Evolutionary conservation across 352 stramenopile species (phyloP), one percentile per base, ranked within the genome.

Genomic region (Phytophthora sp.): DNA sequence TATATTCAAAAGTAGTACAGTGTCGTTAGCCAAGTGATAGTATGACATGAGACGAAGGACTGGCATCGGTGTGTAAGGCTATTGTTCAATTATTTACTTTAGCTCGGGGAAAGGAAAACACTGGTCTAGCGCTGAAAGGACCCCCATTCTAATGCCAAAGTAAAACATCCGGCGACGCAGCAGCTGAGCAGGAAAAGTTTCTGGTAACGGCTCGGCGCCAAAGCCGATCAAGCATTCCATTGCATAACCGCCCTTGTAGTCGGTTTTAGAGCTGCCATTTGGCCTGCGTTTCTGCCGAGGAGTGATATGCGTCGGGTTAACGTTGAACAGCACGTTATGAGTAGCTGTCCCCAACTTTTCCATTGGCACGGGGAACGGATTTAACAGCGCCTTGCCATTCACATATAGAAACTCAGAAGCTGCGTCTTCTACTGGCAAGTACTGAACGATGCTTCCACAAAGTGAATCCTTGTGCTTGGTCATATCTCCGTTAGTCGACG

Each of bases 181-280:
- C 31, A 80, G 34, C 26, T 54, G 37, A 11, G 45, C 6, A 24
- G 62, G 53, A 18, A 80, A 80, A 12, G 51, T 46, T 12, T 41
- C 13, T 1, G 72, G 72, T 11, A 80, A 44, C 31, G 34, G 20
- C 23, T 37, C 43, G 11, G 64, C 52, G 1, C 72, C 67, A 35
- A 80, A 54, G 11, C 57, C 48, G 48, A 72, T 41, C 31, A 80
- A 54, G 27, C 72, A 80, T 45, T 77, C 68, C 34, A 76, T 34
- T 1, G 45, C 26, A 21, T 46, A 60, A 24, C 45, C 42, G 3
- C 37, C 24, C 8, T 66, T 46, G 15, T 66, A 62, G 9, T 62
- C 42, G 8, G 49, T 59, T 5, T 28, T 51, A 20, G 38, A 39
- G 3, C 21, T 45, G 7, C 38, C 34, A 8, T 51, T 64, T 0